Evolutionary conservation across 148 eudicot genomes (phyloP), one percentile per base, ranked within the genome.

Genomic region (Camellia sinensis): DNA sequence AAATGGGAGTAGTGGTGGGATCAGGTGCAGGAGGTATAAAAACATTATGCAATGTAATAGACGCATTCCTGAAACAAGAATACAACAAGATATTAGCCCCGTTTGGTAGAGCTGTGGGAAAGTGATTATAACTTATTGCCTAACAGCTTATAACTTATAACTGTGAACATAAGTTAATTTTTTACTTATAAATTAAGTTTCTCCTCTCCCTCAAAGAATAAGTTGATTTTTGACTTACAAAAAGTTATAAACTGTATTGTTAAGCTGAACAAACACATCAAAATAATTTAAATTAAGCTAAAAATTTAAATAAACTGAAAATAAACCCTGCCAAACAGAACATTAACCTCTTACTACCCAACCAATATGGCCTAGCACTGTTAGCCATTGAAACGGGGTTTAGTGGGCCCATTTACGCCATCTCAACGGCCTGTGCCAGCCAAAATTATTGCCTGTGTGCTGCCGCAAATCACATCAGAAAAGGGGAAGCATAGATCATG

Each of bases 351-450:
- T 0, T 66, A 83, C 71, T 56, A 46, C 50, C 22, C 54, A 22
- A 9, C 53, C 46, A 83, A 79, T 44, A 57, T 63, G 40, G 76
- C 17, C 50, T 82, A 44, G 85, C 85, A 40, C 78, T 79, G 70
- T 18, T 83, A 9, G 85, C 85, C 0, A 79, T 83, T 50, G 82
- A 83, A 21, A 67, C 82, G 0, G 85, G 85, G 19, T 75, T 83
- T n/a, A 79, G 77, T 67, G 85, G 85, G 15, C 82, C 80, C 5
- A 80, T 45, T 15, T 83, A 83, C 82, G 75, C 82, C 72, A 79
- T 83, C 43, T 74, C 85, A 14, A 75, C 85, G 21, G 85, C 85
- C 15, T 83, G 85, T 56, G 85, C 85, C 4, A 83, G 71, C 13
- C 71, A 80, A 10, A 83, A 83, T 44, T 83, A 68, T 71, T 74